phyloP scores from a whole-genome alignment of 2,329 filamentous ascomycete genomes.

The Zasmidium angulare region DNA sequence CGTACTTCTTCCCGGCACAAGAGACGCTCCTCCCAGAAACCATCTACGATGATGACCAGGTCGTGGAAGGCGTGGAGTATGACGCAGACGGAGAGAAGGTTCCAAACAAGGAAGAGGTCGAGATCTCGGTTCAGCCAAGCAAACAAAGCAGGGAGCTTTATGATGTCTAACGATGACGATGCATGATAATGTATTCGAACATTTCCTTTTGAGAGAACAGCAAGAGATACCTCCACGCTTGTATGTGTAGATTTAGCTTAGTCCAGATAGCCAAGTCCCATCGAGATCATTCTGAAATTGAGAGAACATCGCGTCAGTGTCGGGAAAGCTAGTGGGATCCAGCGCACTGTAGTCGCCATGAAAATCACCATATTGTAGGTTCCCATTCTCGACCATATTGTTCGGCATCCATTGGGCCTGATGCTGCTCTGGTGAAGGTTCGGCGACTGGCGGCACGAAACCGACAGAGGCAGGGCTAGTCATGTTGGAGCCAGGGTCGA shows the following conservation, averaged over 20 bases:
- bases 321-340: conserved; percentile 8
- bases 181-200: neutral
- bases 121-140: conserved; percentile 11
- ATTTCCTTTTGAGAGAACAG: neutral
- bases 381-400: conserved; percentile 8
- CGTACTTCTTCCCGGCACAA: conserved; percentile 49
- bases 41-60: conserved; percentile 24
- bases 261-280: conserved; percentile 1
- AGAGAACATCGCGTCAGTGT: conserved; percentile 14
- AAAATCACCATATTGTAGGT: conserved; percentile 10
- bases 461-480: conserved; percentile 18
- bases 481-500: conserved; percentile 12
- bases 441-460: conserved; percentile 8
- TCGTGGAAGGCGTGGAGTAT: conserved; percentile 24
- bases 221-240: neutral
- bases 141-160: conserved; percentile 7
- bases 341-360: conserved; percentile 14
- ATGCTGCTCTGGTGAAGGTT: conserved; percentile 13
- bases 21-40: conserved; percentile 47
- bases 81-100: conserved; percentile 7
- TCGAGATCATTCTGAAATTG: conserved; percentile 3
- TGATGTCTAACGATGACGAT: conserved; percentile 9
- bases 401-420: conserved; percentile 15
- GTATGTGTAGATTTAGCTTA: conserved; percentile 6
- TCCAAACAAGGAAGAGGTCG: conserved; percentile 10